Conservation (phyloP, 2,329 filamentous ascomycete genomes). For the Polytolypa hystricis region DNA sequence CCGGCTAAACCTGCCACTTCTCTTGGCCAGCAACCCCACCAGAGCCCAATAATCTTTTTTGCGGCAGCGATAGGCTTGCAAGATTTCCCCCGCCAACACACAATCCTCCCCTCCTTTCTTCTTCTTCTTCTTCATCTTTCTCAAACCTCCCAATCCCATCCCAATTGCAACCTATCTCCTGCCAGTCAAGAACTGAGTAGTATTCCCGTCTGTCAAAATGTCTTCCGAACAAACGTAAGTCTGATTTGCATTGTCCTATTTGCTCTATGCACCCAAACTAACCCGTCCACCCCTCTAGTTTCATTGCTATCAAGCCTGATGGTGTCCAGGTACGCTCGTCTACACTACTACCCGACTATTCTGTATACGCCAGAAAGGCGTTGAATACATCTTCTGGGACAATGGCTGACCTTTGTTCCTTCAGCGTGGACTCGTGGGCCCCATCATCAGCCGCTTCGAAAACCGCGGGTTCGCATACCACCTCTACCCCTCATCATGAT, state of each 20-base stretch:
- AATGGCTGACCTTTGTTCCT: conserved; percentile 17
- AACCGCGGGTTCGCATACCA: conserved; percentile 59
- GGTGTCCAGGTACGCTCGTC: conserved; percentile 77
- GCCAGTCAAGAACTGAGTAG: too few relatives aligned
- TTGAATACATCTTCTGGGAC: background rate
- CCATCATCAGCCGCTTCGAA: conserved; percentile 98
- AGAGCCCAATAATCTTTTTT: background rate
- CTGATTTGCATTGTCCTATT: conserved; percentile 9
- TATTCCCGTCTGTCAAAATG: conserved; percentile 47
- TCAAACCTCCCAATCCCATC: conserved; percentile 20
- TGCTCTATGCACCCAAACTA: too few relatives aligned
- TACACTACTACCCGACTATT: background rate
- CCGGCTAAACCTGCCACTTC: conserved; percentile 1
- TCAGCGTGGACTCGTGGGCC: conserved; percentile 91
- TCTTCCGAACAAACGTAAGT: conserved; percentile 82
- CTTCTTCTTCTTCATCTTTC: conserved; percentile 12
- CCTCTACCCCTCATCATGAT: conserved; percentile 2
- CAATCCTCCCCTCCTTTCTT: conserved; percentile 15
- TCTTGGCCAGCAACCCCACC: background rate
- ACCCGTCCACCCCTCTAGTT: too few relatives aligned
- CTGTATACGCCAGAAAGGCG: background rate
- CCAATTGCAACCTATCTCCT: conserved; percentile 21
- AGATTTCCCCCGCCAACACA: conserved; percentile 1
- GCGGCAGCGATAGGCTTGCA: background rate
- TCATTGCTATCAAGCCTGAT: conserved; percentile 99